A percentile compares a stretch with the other conserved stretches of the same genome.
Conservation (phyloP, 441 rosid species). For the Euphorbia schlechtendalii region DNA sequence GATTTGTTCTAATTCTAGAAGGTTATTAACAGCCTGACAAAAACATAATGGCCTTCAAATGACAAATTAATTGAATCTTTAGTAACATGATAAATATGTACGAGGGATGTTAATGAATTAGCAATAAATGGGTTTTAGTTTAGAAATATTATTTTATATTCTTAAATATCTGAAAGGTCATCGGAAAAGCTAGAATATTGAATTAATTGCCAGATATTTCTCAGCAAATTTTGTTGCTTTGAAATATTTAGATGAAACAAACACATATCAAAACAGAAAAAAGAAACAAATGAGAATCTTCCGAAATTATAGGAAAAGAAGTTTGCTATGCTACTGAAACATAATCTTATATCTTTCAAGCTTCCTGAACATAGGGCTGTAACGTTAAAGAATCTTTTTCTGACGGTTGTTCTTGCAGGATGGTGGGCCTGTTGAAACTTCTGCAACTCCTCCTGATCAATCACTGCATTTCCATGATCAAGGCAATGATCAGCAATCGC, state of each 20-base stretch:
- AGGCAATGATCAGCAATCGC: conserved; percentile 21
- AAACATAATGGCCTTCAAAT: background rate
- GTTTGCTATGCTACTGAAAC: background rate
- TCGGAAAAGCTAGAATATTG: background rate
- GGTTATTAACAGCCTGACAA: background rate
- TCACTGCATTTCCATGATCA: conserved; percentile 34
- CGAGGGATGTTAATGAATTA: background rate
- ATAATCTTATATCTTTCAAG: background rate
- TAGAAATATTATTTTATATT: background rate
- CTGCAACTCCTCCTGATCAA: conserved; percentile 38
- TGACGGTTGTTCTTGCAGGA: conserved; percentile 42
- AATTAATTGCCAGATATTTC: background rate
- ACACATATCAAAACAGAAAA: background rate
- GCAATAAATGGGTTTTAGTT: background rate
- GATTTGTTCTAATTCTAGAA: no score
- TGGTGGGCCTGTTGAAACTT: conserved; percentile 37
- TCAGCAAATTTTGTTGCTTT: background rate
- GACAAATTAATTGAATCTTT: no score
- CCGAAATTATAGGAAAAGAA: background rate
- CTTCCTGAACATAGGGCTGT: background rate
- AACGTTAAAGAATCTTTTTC: conserved; percentile 6
- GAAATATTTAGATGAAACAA: background rate
- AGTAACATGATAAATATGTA: no score
- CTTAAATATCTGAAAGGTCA: background rate
- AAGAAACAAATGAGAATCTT: background rate